Base-by-base conservation (phyloP, 192 early-diverging fungal species). In the Linnemannia exigua region DNA sequence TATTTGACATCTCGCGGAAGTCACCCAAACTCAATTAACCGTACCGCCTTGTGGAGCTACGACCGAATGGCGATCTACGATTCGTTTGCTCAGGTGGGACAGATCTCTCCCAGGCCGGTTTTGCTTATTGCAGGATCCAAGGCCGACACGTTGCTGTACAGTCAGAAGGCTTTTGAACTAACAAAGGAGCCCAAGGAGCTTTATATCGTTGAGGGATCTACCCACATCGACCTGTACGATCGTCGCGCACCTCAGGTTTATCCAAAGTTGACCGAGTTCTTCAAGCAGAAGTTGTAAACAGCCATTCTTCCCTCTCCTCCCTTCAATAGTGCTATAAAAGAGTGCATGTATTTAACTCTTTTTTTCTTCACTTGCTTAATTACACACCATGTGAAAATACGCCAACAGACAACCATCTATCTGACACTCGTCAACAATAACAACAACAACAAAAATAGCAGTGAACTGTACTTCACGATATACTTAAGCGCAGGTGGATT, bases 211-310 rank as follows among this genome's bases (percentile, higher is more conserved):
- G 72, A 85, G 3, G 83, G 77, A 33, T 31, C 77, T 14, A 79
- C 83, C 14, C 83, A 85, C 50, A 70, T 85, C 37, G 83, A 79
- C 22, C 51, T 85, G 16, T 85, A 85, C 47, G 83, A 85, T 54
- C 52, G 48, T 25, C 47, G 51, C 38, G 72, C 46, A 0, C 41
- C 38, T 17, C 14, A 79, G 58, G 58, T 19, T n/a, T 16, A 41
- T 0, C 78, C 78, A 35, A 79, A 73, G 78, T 66, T 79, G 70
- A 25, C 19, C 19, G 71, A 79, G 48, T 79, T 74, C 46, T 73
- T 52, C 28, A 72, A 72, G 51, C 89, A 91, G 38, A 87, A 85
- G 31, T 46, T 88, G 22, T 79, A 71, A 70, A 38, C 9, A 44
- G 41, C n/a, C n/a, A n/a, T n/a, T n/a, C n/a, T n/a, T n/a, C n/a